Conservation (phyloP, 2,329 filamentous ascomycete species). For the Zalaria sp. region DNA sequence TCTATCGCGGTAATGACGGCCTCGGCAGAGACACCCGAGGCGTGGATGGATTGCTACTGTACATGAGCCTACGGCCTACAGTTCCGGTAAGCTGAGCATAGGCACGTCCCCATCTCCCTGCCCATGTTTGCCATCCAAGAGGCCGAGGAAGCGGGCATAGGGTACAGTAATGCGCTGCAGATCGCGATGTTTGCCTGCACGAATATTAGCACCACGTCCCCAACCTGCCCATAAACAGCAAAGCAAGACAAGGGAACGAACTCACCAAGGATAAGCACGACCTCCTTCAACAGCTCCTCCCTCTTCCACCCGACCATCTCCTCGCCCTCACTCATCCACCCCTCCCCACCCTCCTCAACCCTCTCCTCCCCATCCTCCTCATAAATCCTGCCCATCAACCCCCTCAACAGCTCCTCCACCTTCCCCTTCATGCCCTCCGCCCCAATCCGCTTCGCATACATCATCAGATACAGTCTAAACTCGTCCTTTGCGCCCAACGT, state of each 20-base stretch:
- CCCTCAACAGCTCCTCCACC: slow-evolving; percentile 81
- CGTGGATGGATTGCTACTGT: too few relatives aligned
- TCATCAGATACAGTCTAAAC: slow-evolving; percentile 87
- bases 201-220: slow-evolving; percentile 17
- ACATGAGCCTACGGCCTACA: not conserved
- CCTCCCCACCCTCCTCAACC: slow-evolving; percentile 27
- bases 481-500: slow-evolving; percentile 79
- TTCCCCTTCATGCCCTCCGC: slow-evolving; percentile 78
- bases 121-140: slow-evolving; percentile 22
- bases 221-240: slow-evolving; percentile 1
- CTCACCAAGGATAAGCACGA: slow-evolving; percentile 84
- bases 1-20: too few relatives aligned
- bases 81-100: not conserved
- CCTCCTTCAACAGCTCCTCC: slow-evolving; percentile 74
- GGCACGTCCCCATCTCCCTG: not conserved
- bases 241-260: slow-evolving; percentile 10
- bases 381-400: slow-evolving; percentile 58
- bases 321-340: slow-evolving; percentile 53
- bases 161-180: slow-evolving; percentile 89
- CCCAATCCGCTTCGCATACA: slow-evolving; percentile 93
- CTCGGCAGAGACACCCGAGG: too few relatives aligned
- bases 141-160: slow-evolving; percentile 70
- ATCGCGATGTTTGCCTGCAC: slow-evolving; percentile 79
- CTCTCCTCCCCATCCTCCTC: slow-evolving; percentile 42
- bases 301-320: slow-evolving; percentile 84